Percentiles rank a stretch among this genome's conserved stretches.
Evolutionary conservation across 1,139 yeast genomes (phyloP).

Genomic region (Lodderomyces theae): DNA sequence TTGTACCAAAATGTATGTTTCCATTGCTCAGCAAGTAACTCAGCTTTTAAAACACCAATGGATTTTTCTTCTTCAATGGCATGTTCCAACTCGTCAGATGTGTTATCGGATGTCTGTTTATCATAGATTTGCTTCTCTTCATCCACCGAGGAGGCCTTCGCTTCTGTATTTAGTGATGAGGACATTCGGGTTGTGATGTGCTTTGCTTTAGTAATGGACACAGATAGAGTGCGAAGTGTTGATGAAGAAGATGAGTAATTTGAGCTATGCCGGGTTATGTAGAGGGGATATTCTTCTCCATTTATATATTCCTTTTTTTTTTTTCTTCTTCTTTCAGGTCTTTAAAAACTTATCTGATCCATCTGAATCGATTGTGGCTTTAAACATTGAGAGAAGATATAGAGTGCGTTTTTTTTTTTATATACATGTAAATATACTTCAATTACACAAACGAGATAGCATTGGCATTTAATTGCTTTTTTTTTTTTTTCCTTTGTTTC

Average conservation of each 20-base stretch:
- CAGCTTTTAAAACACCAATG: slow-evolving; percentile 34
- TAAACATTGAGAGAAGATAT: not conserved
- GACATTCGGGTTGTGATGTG: not conserved
- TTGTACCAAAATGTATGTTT: slow-evolving; percentile 23
- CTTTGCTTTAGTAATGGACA: not conserved
- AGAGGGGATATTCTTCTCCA: no score
- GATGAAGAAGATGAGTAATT: no score
- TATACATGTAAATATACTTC: no score
- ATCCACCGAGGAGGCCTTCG: slow-evolving; percentile 4
- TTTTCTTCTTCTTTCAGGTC: no score
- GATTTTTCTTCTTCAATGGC: slow-evolving; percentile 17
- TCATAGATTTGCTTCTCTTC: slow-evolving; percentile 4
- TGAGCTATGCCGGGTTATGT: no score
- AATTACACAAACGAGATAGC: no score
- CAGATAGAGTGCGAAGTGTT: not conserved
- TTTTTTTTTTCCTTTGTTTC: no score
- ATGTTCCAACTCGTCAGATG: slow-evolving; percentile 5
- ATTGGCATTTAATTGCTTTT: no score
- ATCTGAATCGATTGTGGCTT: not conserved
- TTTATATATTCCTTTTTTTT: no score
- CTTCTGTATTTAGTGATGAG: slow-evolving; percentile 1
- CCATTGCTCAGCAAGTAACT: slow-evolving; percentile 32
- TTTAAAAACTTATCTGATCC: not conserved
- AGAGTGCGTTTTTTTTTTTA: not conserved
- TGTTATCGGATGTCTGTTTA: not conserved